Evolutionary conservation across 805 yeast species (phyloP), one percentile per base, ranked within the genome.

Genomic region (Candida nitratophila): DNA sequence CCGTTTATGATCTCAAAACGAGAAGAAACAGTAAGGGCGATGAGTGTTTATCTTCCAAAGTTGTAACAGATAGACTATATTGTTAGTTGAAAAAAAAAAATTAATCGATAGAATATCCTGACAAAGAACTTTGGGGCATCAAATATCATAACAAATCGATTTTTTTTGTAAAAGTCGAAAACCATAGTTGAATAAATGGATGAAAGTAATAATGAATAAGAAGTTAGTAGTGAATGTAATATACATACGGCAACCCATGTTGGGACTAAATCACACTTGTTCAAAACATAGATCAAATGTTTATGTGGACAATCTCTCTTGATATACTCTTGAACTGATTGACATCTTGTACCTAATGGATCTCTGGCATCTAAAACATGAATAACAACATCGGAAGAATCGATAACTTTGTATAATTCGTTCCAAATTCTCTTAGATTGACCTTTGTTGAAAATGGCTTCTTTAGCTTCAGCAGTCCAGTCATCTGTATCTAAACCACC

Each of bases 241-340:
- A n/a, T n/a, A 89, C 98, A 77, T 88, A 90, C 98, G 59, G 98
- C 97, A 59, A 88, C 97, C 97, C 98, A 91, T 39, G 96, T 91
- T 51, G 99, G 99, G 42, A 91, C 96, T 59, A 91, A 79, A 73
- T 91, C 99, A 77, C 97, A 90, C 75, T 91, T 91, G 77, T 91
- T 91, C 68, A 91, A 71, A 45, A 93, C 96, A 62, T 84, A 90
- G 53, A 91, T 84, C 70, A 91, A 74, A 73, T 93, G 99, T 69
- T 91, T 91, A 63, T 93, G 99, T 14, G 98, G 87, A 60, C 95
- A 89, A 68, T 91, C 99, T 52, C 86, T 91, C 55, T 76, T 79
- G 63, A 91, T 87, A 62, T 88, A 90, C 58, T 88, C 89, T 65
- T 93, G 97, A 44, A 91, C 96, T 2, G 95, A 77, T 55, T 75